Evolutionary conservation across 306 rosid species (phyloP), one percentile per base, ranked within the genome.

Genomic region (Lathyrus tuberosus): DNA sequence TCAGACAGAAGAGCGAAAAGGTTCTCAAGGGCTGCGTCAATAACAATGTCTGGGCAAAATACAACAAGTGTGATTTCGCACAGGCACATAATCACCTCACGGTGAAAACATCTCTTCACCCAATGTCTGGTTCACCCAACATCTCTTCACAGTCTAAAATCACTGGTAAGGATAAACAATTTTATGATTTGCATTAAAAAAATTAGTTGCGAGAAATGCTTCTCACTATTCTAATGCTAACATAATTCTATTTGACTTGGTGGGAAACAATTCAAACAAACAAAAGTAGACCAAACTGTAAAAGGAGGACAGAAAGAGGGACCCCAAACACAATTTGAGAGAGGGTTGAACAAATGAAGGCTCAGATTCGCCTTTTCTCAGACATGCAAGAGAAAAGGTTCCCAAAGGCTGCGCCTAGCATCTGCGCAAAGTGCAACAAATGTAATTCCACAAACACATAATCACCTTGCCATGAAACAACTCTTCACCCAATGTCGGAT

Each of bases 311-410:
- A 20, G 8, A 60, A n/a, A 10, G 17, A 15, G 13, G 67, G 7
- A 44, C 9, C 22, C 48, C 10, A 46, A 18, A 28, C 49, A 33
- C 51, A 35, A 18, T 18, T 42, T 14, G 43, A 24, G 42, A 10
- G 9, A 7, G 53, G 46, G 62, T 2, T 65, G 30, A 37, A 60
- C 7, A 35, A 24, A 12, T 40, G 58, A 53, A 76, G 71, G 80
- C 80, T 76, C 80, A 61, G 65, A 76, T 76, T 76, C 58, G 65
- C 76, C 80, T 76, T 76, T 69, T 68, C 14, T 61, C 80, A 62
- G 76, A 61, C 66, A 62, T 0, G 33, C 52, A 15, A 24, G 57
- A 6, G 10, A 53, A 61, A 18, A 12, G 12, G 11, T 44, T 24
- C 3, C 5, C 46, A 13, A 20, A 8, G 59, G 80, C 71, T 76